A percentile compares a stretch with the other conserved stretches of the same genome.
Evolutionary conservation across 352 stramenopile genomes (phyloP).

Genomic region (Phytopythium chamaehyphon): DNA sequence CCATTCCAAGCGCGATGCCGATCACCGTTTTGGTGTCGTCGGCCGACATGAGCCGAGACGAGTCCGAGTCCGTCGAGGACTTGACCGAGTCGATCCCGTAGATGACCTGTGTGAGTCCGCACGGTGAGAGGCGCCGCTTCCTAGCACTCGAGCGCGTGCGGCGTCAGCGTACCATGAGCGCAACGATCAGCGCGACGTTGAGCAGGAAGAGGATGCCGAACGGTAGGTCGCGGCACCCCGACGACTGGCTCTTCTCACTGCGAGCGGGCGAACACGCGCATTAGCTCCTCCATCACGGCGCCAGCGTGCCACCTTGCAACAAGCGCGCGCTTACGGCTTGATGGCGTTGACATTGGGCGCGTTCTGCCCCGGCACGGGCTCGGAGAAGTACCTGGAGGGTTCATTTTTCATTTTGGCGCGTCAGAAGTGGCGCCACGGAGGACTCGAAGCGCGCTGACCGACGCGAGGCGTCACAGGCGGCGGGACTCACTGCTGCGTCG

Average conservation of each 20-base stretch:
- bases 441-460: too few species aligned
- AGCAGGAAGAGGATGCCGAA: conserved; percentile 76
- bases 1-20: conserved; percentile 46
- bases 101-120: background rate
- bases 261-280: background rate
- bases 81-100: conserved; percentile 8
- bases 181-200: conserved; percentile 75
- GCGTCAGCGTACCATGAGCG: conserved; percentile 27
- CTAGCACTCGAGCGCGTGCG: background rate
- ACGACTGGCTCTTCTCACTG: conserved; percentile 3
- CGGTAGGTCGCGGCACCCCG: conserved; percentile 66
- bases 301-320: background rate
- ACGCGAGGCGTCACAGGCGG: too few species aligned
- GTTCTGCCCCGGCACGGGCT: conserved; percentile 23
- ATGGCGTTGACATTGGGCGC: conserved; percentile 55
- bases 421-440: background rate
- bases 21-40: conserved; percentile 65
- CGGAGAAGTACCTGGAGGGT: conserved; percentile 26
- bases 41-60: conserved; percentile 41
- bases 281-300: background rate
- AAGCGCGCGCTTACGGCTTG: conserved; percentile 45
- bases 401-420: too few species aligned
- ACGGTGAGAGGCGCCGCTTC: background rate
- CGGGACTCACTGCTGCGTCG: conserved; percentile 13
- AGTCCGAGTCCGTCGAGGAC: conserved; percentile 18